Conservation (phyloP, 2,329 filamentous ascomycete genomes). For the Trichoderma sp. region DNA sequence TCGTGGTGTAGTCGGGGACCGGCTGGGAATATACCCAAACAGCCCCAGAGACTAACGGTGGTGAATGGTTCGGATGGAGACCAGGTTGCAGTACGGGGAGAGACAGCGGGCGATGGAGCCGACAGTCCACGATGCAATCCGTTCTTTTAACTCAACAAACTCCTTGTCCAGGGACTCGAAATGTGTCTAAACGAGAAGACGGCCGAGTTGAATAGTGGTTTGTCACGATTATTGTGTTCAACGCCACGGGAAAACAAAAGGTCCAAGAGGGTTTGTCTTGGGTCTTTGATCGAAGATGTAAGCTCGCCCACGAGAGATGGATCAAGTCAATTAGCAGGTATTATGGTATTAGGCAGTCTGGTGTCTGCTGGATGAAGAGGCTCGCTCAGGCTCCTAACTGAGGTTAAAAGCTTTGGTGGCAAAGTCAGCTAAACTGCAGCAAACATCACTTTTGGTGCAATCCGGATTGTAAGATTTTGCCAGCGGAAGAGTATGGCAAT, state of each 20-base stretch:
- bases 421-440: neutral
- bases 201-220: neutral
- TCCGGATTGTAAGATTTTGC: neutral
- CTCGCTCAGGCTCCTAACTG: slow-evolving; percentile 3
- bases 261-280: neutral
- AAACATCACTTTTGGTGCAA: neutral
- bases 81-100: neutral
- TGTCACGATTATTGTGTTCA: neutral
- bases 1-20: slow-evolving; percentile 28
- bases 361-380: neutral
- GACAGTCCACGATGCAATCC: neutral
- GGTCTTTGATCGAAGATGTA: neutral
- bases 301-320: neutral
- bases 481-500: neutral
- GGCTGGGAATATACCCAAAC: slow-evolving; percentile 36
- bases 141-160: neutral
- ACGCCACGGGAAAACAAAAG: neutral
- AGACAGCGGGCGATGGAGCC: neutral
- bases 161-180: neutral
- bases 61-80: neutral
- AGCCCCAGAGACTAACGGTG: slow-evolving; percentile 26
- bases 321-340: neutral
- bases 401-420: neutral
- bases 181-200: neutral
- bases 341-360: neutral